phyloP scores from a whole-genome alignment of 257 asterid species.

The Capsicum chinense region DNA sequence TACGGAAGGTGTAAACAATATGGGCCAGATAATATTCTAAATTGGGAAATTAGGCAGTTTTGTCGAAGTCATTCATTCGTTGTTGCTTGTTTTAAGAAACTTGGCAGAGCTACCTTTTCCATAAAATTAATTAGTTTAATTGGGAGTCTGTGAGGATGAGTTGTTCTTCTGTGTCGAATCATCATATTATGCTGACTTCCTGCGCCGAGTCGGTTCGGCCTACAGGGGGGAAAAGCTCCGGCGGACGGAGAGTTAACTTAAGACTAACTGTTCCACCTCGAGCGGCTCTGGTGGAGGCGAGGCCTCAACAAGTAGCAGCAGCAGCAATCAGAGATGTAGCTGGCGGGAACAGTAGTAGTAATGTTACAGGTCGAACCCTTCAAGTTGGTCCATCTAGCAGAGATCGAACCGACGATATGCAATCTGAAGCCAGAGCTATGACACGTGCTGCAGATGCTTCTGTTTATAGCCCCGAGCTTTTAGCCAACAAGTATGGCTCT shows the following conservation, averaged over 20 bases:
- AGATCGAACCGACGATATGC: constrained; percentile 91
- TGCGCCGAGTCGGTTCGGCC: constrained; percentile 21
- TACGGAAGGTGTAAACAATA: background rate
- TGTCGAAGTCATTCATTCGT: background rate
- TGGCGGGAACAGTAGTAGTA: background rate
- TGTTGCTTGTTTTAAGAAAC: background rate
- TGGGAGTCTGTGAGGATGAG: constrained; percentile 12
- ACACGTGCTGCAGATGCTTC: constrained; percentile 82
- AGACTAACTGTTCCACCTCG: constrained; percentile 43
- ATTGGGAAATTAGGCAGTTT: background rate
- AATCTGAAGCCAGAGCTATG: constrained; percentile 94
- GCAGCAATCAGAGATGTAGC: constrained; percentile 46
- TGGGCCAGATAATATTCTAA: constrained; percentile 1
- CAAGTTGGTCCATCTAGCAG: constrained; percentile 39
- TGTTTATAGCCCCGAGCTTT: constrained; percentile 67
- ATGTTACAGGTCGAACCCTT: constrained; percentile 33
- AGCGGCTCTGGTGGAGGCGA: constrained; percentile 78
- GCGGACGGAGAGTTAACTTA: constrained; percentile 31
- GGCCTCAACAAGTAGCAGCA: constrained; percentile 57
- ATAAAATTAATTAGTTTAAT: background rate
- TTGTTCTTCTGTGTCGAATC: constrained; percentile 20
- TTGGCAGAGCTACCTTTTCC: background rate
- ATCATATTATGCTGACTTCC: constrained; percentile 12
- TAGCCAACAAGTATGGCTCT: constrained; percentile 63
- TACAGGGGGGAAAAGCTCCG: constrained; percentile 22